phyloP scores from a whole-genome alignment of 768 basidiomycete species.

The Podaxis sp. region DNA sequence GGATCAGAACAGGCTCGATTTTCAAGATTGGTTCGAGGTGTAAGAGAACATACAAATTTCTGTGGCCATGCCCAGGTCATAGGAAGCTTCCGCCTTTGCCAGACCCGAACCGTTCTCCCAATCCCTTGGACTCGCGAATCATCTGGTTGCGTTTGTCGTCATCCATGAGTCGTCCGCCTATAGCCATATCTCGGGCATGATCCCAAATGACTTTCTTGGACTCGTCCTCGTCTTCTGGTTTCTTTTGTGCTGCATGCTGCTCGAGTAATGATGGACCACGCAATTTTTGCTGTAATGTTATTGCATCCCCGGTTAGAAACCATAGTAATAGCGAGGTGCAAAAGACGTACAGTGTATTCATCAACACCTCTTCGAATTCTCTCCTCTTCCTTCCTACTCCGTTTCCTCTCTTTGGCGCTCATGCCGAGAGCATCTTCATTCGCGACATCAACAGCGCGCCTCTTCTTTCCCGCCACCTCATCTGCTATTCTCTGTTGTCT shows the following conservation, averaged over 20 bases:
- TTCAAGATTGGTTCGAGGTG: background rate
- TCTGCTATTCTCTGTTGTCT: conserved; percentile 88
- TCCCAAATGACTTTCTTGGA: conserved; percentile 78
- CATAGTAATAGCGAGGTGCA: background rate
- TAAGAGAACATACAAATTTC: background rate
- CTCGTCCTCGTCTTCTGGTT: conserved; percentile 44
- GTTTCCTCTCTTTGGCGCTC: conserved; percentile 42
- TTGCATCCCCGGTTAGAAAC: background rate
- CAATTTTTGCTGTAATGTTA: conserved; percentile 32
- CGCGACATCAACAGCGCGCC: conserved; percentile 57
- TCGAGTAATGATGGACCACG: conserved; percentile 54
- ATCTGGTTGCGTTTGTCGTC: conserved; percentile 75
- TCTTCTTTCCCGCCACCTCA: conserved; percentile 89
- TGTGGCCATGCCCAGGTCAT: conserved; percentile 14
- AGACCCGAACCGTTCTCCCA: conserved; percentile 81
- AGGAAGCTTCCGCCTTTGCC: conserved; percentile 70
- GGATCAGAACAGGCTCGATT: background rate
- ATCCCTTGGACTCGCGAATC: conserved; percentile 74
- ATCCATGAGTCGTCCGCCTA: conserved; percentile 87
- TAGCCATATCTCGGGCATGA: conserved; percentile 82
- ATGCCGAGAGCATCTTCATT: conserved; percentile 37
- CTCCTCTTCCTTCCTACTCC: conserved; percentile 61
- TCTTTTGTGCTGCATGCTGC: conserved; percentile 37
- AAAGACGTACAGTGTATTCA: conserved; percentile 63
- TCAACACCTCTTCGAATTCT: conserved; percentile 68